Base-by-base conservation (phyloP, 164 flowering plant genomes). In the Saururus chinensis region DNA sequence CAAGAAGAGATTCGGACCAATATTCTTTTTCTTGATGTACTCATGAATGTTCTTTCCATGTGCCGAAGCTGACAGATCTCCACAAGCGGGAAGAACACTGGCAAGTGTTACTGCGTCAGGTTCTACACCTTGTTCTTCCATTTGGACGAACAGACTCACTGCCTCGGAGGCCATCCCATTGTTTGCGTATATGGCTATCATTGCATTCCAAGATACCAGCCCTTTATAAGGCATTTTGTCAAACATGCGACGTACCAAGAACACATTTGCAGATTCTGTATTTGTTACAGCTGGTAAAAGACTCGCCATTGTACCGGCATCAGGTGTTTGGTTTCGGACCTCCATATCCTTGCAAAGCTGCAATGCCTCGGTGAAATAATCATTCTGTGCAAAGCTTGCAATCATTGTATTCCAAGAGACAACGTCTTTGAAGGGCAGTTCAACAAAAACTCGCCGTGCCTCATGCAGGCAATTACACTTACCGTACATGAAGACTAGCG, bases 271-370 rank as follows among this genome's bases (percentile, higher is more conserved):
- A 53, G 60, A 35, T 41, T 60, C 64, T 37, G 63, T 53, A 22
- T 37, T 23, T 13, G 42, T 60, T 14, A 66, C 53, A 5, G 64
- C 69, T 1, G 69, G 69, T 30, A 53, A 26, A 52, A 66, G 41
- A 40, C 64, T 66, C 2, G 69, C 64, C 69, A 66, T 53, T 7
- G 69, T 66, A 60, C 69, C 69, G 8, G 69, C 69, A 66, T 66
- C 69, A 8, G 64, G 69, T 9, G 25, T 55, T 26, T 53, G 22
- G 6, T 45, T 35, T 16, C 45, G 25, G 1, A n/a, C 19, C 42
- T 54, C 59, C 64, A 66, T 66, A 45, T 66, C 69, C 35, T 60
- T 66, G 62, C 68, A 65, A 61, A 59, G 21, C 45, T 57, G 61
- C 57, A 65, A 20, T 3, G 68, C 68, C 56, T 60, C 64, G 20